Conservation (phyloP, 805 yeast species). For the Ascoidea tarda region DNA sequence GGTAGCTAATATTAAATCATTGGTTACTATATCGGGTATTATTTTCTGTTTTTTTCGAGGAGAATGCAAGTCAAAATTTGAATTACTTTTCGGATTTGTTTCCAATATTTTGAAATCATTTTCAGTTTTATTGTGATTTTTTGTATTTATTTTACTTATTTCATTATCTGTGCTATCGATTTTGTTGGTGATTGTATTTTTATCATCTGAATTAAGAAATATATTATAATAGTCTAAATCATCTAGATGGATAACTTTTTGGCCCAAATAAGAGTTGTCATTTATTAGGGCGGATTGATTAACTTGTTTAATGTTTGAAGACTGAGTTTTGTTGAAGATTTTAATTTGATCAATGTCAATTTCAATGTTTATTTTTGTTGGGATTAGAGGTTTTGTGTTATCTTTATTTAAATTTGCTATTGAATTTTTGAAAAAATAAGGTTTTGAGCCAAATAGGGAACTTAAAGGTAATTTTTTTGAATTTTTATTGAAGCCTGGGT, state of each 20-base stretch:
- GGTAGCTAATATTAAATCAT: conserved; percentile 49
- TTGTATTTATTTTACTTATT: neutral
- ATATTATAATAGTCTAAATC: conserved; percentile 3
- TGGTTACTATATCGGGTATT: conserved; percentile 21
- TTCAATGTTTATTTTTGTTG: conserved; percentile 46
- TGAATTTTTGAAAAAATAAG: conserved; percentile 37
- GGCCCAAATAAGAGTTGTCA: conserved; percentile 1
- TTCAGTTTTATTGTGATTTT: neutral
- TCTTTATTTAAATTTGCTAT: conserved; percentile 22
- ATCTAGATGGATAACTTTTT: conserved; percentile 3
- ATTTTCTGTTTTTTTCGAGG: conserved; percentile 10
- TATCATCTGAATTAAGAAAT: conserved; percentile 1
- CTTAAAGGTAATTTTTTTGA: conserved; percentile 45
- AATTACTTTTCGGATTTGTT: conserved; percentile 18
- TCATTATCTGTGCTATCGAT: neutral
- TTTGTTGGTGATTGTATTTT: neutral
- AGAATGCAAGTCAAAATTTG: conserved; percentile 7
- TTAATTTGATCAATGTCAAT: conserved; percentile 23
- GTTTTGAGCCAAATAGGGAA: conserved; percentile 48
- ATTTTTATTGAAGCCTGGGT: conserved; percentile 46
- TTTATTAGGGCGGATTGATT: conserved; percentile 1
- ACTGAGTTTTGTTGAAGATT: conserved; percentile 7
- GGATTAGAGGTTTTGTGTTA: conserved; percentile 25
- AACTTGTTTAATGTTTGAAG: conserved; percentile 7
- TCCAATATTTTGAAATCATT: neutral